Evolutionary conservation across 2,329 filamentous ascomycete genomes (phyloP), one percentile per base, ranked within the genome.

Genomic region (Hypoxylon sp.): DNA sequence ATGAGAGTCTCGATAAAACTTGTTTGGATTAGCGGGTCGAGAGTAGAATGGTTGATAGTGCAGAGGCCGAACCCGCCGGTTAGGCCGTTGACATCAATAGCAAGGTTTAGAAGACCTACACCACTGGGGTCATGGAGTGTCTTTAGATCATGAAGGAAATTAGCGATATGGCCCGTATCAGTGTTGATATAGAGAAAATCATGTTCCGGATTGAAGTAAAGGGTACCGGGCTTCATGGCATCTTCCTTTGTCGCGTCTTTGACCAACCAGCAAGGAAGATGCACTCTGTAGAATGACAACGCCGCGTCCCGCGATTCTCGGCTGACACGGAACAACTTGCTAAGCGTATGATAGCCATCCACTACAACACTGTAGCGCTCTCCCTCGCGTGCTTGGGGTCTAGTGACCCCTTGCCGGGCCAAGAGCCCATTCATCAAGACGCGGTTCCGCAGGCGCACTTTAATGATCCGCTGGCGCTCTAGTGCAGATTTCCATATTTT

Each of bases 121-220:
- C 38, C 5, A 17, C 45, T 41, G 7, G 68, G 68, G 25, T 71
- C 68, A 49, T 70, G 43, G 21, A 41, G 9, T 2, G 59, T 62
- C 51, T 69, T 71, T 17, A 69, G 23, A 48, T 67, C 46, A 30
- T 66, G 63, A 19, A 71, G 51, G 30, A 71, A 60, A 10, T 67
- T 48, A 30, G 50, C 21, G 10, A 65, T 3, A 19, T 50, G 23
- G 41, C 21, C 41, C 10, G 38, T 28, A 7, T 30, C 25, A 17
- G 36, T 46, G 23, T 10, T 17, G 21, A 61, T n/a, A 9, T 60
- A 17, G 9, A 71, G 56, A 17, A 64, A 58, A 48, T 71, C 66
- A 17, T 61, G 30, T 19, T 69, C 68, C 19, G 66, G 68, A 30
- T 71, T 71, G 43, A 71, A 64, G 50, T 62, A 63, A 5, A 71